phyloP scores from a whole-genome alignment of 140 eudicot genomes.

The Eryngium alpinum region DNA sequence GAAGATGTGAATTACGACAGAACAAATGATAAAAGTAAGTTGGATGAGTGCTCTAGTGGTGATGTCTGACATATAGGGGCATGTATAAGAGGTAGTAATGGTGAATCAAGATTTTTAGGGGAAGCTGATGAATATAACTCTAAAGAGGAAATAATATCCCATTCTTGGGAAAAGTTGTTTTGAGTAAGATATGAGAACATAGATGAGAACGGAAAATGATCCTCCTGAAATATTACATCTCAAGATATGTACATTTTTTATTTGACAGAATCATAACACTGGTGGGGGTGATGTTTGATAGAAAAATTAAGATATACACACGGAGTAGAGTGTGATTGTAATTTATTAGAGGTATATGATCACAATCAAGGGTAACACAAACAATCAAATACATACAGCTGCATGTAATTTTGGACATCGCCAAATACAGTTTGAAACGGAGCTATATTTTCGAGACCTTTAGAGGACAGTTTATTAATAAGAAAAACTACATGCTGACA shows the following conservation, averaged over 20 bases:
- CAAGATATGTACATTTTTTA: neutral
- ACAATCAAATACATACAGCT: neutral
- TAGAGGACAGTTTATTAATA: neutral
- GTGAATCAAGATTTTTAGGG: too few species aligned
- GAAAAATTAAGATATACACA: neutral
- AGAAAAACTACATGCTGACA: neutral
- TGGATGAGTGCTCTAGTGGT: too few species aligned
- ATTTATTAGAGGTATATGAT: neutral
- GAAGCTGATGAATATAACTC: too few species aligned
- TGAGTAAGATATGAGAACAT: too few species aligned
- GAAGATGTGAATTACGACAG: too few species aligned
- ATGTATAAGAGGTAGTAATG: too few species aligned
- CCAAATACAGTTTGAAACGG: neutral
- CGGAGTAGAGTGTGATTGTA: neutral
- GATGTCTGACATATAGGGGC: too few species aligned
- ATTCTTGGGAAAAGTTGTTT: too few species aligned
- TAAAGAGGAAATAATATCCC: too few species aligned
- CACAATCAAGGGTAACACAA: neutral
- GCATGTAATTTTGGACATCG: neutral
- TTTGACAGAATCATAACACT: neutral
- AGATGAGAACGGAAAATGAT: too few species aligned
- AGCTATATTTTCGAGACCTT: neutral
- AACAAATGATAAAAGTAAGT: too few species aligned
- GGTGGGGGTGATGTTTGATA: neutral
- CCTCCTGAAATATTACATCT: too few species aligned